Conservation (phyloP, 2,329 filamentous ascomycete genomes). For the Akanthomyces uredinophilus region DNA sequence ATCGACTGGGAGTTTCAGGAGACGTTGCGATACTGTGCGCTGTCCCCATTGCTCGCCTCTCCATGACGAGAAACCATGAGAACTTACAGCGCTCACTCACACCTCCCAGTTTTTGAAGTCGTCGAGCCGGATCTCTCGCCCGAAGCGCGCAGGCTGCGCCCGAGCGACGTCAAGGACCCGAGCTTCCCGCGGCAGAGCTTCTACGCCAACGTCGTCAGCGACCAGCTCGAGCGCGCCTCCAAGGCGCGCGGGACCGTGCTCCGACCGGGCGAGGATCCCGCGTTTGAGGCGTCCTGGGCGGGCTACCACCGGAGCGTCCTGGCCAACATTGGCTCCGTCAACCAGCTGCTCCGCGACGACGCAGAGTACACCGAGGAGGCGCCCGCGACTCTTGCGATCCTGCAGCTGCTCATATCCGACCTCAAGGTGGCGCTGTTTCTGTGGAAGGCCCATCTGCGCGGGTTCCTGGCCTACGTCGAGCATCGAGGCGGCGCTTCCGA, state of each 20-base stretch:
- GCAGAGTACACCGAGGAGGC: background rate
- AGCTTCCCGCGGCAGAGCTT: background rate
- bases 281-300: background rate
- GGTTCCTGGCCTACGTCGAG: background rate
- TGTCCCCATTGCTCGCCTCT: too few relatives aligned
- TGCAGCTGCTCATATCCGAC: conserved; percentile 1
- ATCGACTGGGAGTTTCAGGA: background rate
- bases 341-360: background rate
- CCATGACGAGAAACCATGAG: too few relatives aligned
- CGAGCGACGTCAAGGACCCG: background rate
- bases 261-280: background rate
- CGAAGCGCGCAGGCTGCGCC: background rate
- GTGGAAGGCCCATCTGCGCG: background rate
- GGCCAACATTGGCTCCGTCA: background rate
- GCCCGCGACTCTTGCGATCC: background rate
- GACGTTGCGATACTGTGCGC: background rate
- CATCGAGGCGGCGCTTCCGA: background rate
- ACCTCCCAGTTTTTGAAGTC: background rate
- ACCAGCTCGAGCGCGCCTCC: background rate
- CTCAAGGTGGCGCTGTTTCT: background rate
- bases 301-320: background rate
- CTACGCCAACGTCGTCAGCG: background rate
- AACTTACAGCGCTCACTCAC: too few relatives aligned
- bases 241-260: background rate
- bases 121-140: background rate